Base-by-base conservation (phyloP, 179 eudicot species). In the Carnegiea gigantea region DNA sequence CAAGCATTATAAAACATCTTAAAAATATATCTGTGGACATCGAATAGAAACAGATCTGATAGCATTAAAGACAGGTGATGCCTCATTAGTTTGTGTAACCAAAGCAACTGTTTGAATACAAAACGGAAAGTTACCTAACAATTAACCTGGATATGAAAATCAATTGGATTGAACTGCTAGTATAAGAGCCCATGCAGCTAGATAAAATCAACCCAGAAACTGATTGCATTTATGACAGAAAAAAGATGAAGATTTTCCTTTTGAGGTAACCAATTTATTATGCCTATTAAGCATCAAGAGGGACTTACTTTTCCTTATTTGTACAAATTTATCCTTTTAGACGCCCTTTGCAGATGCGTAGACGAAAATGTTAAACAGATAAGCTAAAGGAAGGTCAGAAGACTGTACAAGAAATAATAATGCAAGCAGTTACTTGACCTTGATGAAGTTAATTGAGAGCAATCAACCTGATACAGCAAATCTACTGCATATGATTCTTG, bases 131-230 rank as follows among this genome's bases (percentile, higher is more conserved):
- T 13, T 20, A 70, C 73, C 36, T 33, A 33, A 33, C 36, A 33
- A 33, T 33, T 28, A 3, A 46, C 9, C 12, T 46, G 49, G 49
- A 46, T 46, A 46, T 46, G 49, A 46, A 46, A 46, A 7, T 7
- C 49, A 46, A 46, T 33, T 33, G 36, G 36, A 33, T 33, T 33
- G 36, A 33, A 33, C 6, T 70, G 20, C 15, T 30, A 20, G 8
- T 70, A 30, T 70, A 30, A 13, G 43, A 21, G 65, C 9, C 23
- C 65, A 13, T 70, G 36, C 44, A 70, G 73, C 20, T 70, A 33
- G 38, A 71, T 40, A 20, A 71, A 36, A 71, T 71, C 75, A 71
- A 71, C 75, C 75, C 23, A 5, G 48, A 64, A 64, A 64, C 70
- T 71, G 46, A 71, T 71, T 49, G 36, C 75, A 18, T 38, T 71